Evolutionary conservation across 768 basidiomycete species (phyloP).

Genomic region (Mycena rebaudengoi): DNA sequence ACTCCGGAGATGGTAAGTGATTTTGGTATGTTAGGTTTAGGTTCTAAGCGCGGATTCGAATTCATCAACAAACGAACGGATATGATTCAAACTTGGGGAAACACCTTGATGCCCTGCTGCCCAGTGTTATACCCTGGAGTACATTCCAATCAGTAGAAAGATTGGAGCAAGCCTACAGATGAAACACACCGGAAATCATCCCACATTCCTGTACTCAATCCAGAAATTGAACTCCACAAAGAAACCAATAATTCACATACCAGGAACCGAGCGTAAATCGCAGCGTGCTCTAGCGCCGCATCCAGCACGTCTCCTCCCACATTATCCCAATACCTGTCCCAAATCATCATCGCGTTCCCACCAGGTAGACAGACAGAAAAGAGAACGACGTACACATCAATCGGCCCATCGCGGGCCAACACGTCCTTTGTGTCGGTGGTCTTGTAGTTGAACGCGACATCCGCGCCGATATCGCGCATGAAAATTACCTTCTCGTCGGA

Average conservation of each 20-base stretch:
- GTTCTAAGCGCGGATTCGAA: too few relatives aligned
- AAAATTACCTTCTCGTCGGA: constrained; percentile 75
- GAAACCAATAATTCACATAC: constrained; percentile 40
- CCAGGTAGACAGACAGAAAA: background rate
- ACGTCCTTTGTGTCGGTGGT: constrained; percentile 59
- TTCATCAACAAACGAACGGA: too few relatives aligned
- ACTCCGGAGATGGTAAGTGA: too few relatives aligned
- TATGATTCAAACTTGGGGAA: too few relatives aligned
- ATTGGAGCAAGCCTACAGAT: too few relatives aligned
- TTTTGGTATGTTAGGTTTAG: too few relatives aligned
- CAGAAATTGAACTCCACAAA: background rate
- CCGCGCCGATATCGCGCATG: constrained; percentile 67
- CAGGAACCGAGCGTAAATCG: constrained; percentile 57
- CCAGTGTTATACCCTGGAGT: constrained; percentile 47
- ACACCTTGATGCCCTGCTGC: constrained; percentile 37
- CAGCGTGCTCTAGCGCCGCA: constrained; percentile 57
- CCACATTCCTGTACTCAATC: constrained; percentile 51
- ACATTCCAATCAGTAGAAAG: too few relatives aligned
- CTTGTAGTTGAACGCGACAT: constrained; percentile 82
- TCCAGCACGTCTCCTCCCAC: constrained; percentile 71
- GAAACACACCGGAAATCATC: constrained; percentile 41
- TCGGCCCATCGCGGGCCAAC: constrained; percentile 61
- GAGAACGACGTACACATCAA: constrained; percentile 49
- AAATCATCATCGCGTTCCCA: background rate
- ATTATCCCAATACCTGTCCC: constrained; percentile 59